Conservation (phyloP, 805 yeast species). For the Brettanomyces nanus region DNA sequence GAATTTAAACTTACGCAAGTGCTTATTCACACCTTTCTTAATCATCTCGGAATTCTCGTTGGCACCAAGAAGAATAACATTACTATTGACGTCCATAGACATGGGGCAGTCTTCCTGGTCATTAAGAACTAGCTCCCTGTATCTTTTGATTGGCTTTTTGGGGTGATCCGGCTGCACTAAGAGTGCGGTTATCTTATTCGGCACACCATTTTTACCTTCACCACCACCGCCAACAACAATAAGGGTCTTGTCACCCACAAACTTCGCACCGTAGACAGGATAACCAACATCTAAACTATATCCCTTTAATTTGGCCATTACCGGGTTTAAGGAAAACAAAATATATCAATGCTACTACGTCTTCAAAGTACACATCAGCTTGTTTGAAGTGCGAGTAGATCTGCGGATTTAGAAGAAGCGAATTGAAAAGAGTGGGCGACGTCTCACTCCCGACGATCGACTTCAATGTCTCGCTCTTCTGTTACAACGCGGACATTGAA, state of each 20-base stretch:
- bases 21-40: conserved; percentile 56
- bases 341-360: no score
- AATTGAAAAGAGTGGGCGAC: no score
- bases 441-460: background rate
- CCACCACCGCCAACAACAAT: conserved; percentile 94
- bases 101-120: conserved; percentile 83
- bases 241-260: conserved; percentile 50
- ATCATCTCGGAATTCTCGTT: conserved; percentile 59
- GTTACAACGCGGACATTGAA: no score
- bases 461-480: background rate
- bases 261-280: conserved; percentile 77
- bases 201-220: conserved; percentile 82
- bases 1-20: conserved; percentile 56
- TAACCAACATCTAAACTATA: conserved; percentile 38
- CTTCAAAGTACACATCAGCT: no score
- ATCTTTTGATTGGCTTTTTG: conserved; percentile 44
- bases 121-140: conserved; percentile 45
- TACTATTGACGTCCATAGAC: conserved; percentile 53
- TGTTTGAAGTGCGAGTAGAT: no score
- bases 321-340: no score
- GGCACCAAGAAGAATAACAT: conserved; percentile 61
- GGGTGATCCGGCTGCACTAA: conserved; percentile 45
- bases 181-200: conserved; percentile 70
- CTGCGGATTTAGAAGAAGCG: no score
- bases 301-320: conserved; percentile 20